Base-by-base conservation (phyloP, 192 early-diverging fungal species). In the Phlyctochytrium bullatum region DNA sequence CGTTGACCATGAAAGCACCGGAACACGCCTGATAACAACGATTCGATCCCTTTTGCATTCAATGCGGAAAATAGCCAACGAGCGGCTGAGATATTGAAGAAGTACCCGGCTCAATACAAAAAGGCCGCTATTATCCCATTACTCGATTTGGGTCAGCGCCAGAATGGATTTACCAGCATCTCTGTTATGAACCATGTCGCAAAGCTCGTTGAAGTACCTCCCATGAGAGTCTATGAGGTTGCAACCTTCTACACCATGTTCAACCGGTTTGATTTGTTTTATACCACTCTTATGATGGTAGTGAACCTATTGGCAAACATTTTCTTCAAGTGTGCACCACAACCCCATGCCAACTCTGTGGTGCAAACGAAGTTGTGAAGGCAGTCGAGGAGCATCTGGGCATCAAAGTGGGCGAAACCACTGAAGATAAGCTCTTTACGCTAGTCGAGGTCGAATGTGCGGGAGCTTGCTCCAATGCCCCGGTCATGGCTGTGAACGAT, bases 211-310 rank as follows among this genome's bases (percentile, higher is more conserved):
- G 94, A 98, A 71, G 89, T 98, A 2, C 93, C 95, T 58, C 97
- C 97, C 28, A 97, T 99, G 94, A 88, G 97, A 61, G 96, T 99
- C 52, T 98, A 98, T 83, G 96, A 99, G 75, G 97, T 99, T 24
- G 97, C 97, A n/a, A 98, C 96, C 32, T 99, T 99, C 79, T 99
- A 99, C 75, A 99, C 97, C 61, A 99, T 99, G 97, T 99, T 92
- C 82, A 98, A 98, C 85, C 85, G 94, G 86, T 90, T 74, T 47
- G 6, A 47, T 20, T 47, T 20, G 40, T 47, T 47, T 20, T 47
- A 14, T 47, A 20, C 40, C 40, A 47, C 20, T 6, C 40, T 47
- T 47, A 47, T 20, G 40, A 47, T 47, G 20, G 6, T 6, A 14
- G 10, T 47, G 89, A 92, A 64, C 97, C 97, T n/a, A 92, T 97